phyloP scores from a whole-genome alignment of 768 basidiomycete species.

The Trichaptum fuscoviolaceum region DNA sequence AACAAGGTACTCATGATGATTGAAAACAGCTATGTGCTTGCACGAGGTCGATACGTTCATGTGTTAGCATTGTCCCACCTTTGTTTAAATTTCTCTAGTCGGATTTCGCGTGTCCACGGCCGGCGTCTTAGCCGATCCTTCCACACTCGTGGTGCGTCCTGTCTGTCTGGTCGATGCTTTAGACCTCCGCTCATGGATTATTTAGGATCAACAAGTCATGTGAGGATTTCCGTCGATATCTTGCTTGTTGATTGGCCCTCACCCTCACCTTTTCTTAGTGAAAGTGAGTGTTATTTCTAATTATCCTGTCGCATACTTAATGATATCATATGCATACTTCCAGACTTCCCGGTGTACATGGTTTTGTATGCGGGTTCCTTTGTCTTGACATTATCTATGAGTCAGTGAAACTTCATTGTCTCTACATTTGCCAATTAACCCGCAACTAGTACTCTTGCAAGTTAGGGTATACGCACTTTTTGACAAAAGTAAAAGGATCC shows the following conservation, averaged over 20 bases:
- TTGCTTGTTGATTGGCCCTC: not conserved
- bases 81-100: not conserved
- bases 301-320: not conserved
- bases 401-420: not conserved
- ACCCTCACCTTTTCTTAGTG: not conserved
- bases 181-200: not conserved
- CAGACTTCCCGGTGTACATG: not conserved
- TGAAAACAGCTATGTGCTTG: not conserved
- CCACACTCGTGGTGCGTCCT: not conserved
- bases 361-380: not conserved
- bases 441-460: not conserved
- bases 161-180: not conserved
- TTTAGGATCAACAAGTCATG: not conserved
- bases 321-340: not conserved
- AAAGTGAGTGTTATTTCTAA: not conserved
- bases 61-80: not conserved
- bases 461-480: not conserved
- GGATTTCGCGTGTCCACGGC: not conserved
- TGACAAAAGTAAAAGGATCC: not conserved
- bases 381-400: not conserved
- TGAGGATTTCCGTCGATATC: not conserved
- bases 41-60: not conserved
- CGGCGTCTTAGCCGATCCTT: not conserved
- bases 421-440: not conserved
- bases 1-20: not conserved